Evolutionary conservation across 2,329 filamentous ascomycete genomes (phyloP).

Genomic region (Karstenula rhodostoma): DNA sequence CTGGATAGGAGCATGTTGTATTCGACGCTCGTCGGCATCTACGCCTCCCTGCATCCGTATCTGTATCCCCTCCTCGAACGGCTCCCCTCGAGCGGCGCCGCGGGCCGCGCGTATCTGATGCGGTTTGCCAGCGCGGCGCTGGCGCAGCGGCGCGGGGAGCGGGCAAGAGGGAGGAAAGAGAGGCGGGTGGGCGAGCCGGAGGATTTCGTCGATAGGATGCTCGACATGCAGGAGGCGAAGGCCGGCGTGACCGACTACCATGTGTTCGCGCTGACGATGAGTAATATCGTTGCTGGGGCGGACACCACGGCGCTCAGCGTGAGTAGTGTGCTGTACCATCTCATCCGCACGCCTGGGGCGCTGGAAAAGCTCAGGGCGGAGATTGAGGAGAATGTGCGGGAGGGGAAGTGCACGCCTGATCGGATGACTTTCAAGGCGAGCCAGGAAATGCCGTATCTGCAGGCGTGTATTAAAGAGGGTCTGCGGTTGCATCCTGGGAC

Average conservation of each 20-base stretch:
- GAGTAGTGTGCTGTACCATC: constrained; percentile 25
- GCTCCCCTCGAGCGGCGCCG: not conserved
- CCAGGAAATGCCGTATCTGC: constrained; percentile 40
- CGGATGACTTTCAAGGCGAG: constrained; percentile 29
- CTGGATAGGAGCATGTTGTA: constrained; percentile 29
- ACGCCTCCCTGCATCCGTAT: constrained; percentile 21
- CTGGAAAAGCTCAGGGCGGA: constrained; percentile 27
- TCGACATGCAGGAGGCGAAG: constrained; percentile 12
- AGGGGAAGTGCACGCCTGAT: constrained; percentile 5
- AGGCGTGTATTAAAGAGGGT: constrained; percentile 39
- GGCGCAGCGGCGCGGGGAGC: not conserved
- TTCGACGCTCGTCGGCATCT: constrained; percentile 36
- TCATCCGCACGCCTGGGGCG: constrained; percentile 22
- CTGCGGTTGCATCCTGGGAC: constrained; percentile 35
- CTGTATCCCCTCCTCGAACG: not conserved
- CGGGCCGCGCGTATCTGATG: constrained; percentile 8
- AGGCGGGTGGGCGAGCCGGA: not conserved
- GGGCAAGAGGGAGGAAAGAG: not conserved
- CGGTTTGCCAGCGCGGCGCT: not conserved
- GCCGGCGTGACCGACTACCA: constrained; percentile 19
- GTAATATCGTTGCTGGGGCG: constrained; percentile 48
- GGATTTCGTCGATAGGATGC: constrained; percentile 32
- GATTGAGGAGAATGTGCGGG: constrained; percentile 15
- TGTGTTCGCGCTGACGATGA: constrained; percentile 37
- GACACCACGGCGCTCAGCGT: constrained; percentile 53